Evolutionary conservation across 257 asterid genomes (phyloP).

Genomic region (Scutellaria baicalensis): DNA sequence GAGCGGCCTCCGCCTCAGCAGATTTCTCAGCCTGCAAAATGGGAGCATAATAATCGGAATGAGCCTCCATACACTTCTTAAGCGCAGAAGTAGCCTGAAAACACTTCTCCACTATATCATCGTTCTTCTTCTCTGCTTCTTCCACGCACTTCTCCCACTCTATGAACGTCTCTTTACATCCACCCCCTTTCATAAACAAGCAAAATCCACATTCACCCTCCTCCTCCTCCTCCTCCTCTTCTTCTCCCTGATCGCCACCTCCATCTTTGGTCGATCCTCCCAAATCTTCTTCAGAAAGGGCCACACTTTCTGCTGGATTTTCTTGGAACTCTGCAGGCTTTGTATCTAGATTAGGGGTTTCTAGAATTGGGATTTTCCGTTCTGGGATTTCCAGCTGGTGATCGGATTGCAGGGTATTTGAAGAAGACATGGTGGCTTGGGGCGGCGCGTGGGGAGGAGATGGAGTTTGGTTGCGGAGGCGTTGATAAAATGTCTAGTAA

Average conservation of each 20-base stretch:
- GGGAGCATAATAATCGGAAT: conserved; percentile 66
- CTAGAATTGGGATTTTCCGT: conserved; percentile 9
- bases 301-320: not conserved
- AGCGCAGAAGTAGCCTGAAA: conserved; percentile 42
- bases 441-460: conserved; percentile 11
- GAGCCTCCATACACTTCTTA: conserved; percentile 75
- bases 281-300: not conserved
- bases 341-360: conserved; percentile 25
- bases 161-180: conserved; percentile 51
- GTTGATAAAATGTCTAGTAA: conserved; percentile 18
- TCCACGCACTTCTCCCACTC: conserved; percentile 76
- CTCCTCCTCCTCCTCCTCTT: conserved; percentile 38
- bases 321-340: conserved; percentile 7
- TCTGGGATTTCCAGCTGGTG: conserved; percentile 11
- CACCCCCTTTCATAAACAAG: conserved; percentile 82
- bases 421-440: conserved; percentile 35
- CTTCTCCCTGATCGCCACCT: conserved; percentile 27
- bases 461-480: conserved; percentile 26
- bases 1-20: conserved; percentile 46
- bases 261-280: not conserved
- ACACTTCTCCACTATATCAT: conserved; percentile 64
- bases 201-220: conserved; percentile 81
- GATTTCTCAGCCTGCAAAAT: conserved; percentile 62
- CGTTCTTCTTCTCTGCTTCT: conserved; percentile 54
- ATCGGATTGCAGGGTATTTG: conserved; percentile 15